Percentiles rank a stretch among this genome's conserved stretches.
phyloP scores from a whole-genome alignment of 495 filamentous ascomycete genomes.

The Pyronema omphalodes region DNA sequence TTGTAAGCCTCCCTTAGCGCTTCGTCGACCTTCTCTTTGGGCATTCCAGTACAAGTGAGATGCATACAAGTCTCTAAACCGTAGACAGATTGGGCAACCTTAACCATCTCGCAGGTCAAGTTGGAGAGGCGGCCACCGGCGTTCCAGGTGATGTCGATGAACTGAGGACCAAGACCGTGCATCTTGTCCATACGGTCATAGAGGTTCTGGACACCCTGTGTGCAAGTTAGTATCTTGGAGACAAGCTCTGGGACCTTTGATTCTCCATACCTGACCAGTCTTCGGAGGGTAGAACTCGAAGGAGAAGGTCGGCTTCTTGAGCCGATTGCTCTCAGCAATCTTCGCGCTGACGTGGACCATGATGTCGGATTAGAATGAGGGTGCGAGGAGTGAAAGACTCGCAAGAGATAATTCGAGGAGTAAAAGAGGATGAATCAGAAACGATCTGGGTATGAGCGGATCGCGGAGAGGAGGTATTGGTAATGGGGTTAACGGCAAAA shows the following conservation, averaged over 20 bases:
- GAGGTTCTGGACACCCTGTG: constrained; percentile 85
- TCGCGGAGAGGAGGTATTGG: too few species aligned
- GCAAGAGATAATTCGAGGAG: constrained; percentile 1
- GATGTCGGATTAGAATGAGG: neutral
- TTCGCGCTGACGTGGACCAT: constrained; percentile 71
- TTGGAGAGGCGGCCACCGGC: constrained; percentile 80
- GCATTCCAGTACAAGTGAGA: constrained; percentile 97
- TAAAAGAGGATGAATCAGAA: neutral
- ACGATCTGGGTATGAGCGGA: too few species aligned
- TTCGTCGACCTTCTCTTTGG: constrained; percentile 67
- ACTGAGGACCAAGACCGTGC: constrained; percentile 80
- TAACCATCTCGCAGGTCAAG: constrained; percentile 94
- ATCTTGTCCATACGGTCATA: constrained; percentile 99
- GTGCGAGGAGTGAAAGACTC: constrained; percentile 3
- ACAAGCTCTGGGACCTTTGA: too few species aligned
- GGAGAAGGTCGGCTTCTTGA: constrained; percentile 63
- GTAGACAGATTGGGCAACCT: constrained; percentile 86
- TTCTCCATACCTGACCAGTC: constrained; percentile 51
- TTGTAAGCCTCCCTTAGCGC: constrained; percentile 81
- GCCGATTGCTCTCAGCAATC: constrained; percentile 57
- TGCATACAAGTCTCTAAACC: constrained; percentile 99
- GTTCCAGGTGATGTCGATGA: constrained; percentile 98
- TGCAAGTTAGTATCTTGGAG: neutral
- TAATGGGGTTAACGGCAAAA: too few species aligned
- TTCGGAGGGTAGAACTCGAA: constrained; percentile 99